Evolutionary conservation across 2,329 filamentous ascomycete species (phyloP).

Genomic region (Talaromyces verruculosus): DNA sequence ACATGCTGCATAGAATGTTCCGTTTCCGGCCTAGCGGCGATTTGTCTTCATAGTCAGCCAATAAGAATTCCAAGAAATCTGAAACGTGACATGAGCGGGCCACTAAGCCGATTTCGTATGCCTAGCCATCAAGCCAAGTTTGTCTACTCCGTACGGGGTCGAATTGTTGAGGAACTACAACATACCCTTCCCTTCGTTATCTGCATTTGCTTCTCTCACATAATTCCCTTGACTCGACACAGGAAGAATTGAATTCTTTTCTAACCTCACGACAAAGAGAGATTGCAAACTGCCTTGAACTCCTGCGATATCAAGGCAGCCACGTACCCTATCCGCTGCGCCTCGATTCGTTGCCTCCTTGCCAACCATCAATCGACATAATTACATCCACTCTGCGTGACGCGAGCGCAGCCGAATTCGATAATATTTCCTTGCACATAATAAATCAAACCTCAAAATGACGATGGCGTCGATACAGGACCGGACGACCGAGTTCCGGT

Average conservation of each 20-base stretch:
- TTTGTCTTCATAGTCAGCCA: background rate
- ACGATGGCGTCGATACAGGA: slow-evolving; percentile 79
- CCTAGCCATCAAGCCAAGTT: slow-evolving; percentile 9
- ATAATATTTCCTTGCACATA: background rate
- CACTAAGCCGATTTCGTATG: slow-evolving; percentile 10
- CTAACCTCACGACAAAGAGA: background rate
- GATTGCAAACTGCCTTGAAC: background rate
- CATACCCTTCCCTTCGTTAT: background rate
- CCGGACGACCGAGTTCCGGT: slow-evolving; percentile 91
- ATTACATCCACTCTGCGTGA: background rate
- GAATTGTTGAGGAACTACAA: background rate
- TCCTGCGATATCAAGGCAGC: background rate
- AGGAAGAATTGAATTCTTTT: no score
- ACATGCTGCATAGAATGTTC: background rate
- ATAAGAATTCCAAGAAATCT: background rate
- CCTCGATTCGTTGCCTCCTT: background rate
- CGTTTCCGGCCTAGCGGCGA: background rate
- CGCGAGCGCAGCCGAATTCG: background rate
- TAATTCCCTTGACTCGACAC: background rate
- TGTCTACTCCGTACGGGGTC: background rate
- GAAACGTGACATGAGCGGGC: slow-evolving; percentile 11
- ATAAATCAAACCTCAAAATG: slow-evolving; percentile 38
- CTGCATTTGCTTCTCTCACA: background rate
- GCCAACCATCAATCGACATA: background rate
- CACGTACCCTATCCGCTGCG: slow-evolving; percentile 1